phyloP scores from a whole-genome alignment of 2,329 filamentous ascomycete genomes.

The Penicillium palitans region DNA sequence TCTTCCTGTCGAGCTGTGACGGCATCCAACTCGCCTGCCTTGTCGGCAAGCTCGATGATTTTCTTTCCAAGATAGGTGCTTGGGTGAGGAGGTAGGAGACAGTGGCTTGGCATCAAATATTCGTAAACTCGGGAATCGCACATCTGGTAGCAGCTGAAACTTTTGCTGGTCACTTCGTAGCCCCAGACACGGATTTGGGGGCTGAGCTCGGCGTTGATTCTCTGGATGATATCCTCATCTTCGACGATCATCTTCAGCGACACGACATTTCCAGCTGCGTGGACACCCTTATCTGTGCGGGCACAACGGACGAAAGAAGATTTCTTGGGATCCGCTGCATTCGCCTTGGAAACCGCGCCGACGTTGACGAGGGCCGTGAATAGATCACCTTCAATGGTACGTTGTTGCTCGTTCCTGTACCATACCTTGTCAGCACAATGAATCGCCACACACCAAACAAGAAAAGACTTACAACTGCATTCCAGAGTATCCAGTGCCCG shows the following conservation, averaged over 20 bases:
- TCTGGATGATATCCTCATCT: constrained; percentile 80
- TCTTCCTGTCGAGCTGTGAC: constrained; percentile 72
- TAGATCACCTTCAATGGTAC: constrained; percentile 93
- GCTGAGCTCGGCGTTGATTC: constrained; percentile 83
- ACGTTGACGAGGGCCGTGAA: constrained; percentile 90
- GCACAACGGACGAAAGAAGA: constrained; percentile 92
- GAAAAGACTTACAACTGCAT: constrained; percentile 71
- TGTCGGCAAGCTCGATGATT: constrained; percentile 73
- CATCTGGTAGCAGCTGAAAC: constrained; percentile 91
- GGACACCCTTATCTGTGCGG: constrained; percentile 94
- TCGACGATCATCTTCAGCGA: constrained; percentile 95
- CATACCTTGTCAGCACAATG: constrained; percentile 2
- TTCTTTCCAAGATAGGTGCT: constrained; percentile 81
- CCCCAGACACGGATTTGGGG: constrained; percentile 95
- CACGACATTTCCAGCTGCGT: constrained; percentile 92
- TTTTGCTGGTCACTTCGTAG: constrained; percentile 81
- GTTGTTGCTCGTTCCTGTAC: constrained; percentile 60
- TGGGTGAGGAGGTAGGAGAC: constrained; percentile 87
- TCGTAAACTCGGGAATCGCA: constrained; percentile 98
- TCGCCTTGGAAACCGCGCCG: constrained; percentile 92
- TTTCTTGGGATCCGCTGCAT: constrained; percentile 95
- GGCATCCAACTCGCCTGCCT: constrained; percentile 69
- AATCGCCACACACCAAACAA: neutral
- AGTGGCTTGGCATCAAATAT: constrained; percentile 92
- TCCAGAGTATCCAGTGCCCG: constrained; percentile 93